A percentile compares a stretch with the other conserved stretches of the same genome.
These are phyloP conservation scores for Melampsora americana DNA, from an alignment of 1,284 basidiomycete species.

Conservation along the genomic window DNA sequence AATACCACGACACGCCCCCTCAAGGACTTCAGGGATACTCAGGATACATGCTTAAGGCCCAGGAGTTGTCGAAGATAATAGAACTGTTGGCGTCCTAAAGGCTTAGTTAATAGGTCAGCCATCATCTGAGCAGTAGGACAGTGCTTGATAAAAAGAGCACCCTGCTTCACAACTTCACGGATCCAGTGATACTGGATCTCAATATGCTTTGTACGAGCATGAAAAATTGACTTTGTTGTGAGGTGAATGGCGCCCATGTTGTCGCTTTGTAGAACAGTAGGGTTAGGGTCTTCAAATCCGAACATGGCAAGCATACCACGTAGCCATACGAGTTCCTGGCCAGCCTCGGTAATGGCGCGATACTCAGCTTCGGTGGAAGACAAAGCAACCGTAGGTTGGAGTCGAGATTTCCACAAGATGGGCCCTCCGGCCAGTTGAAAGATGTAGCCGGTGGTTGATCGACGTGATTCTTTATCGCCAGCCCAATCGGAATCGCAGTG, in stretches of 20 bases:
- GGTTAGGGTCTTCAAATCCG: not conserved
- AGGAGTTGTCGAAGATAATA: not conserved
- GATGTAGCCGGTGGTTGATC: constrained; percentile 41
- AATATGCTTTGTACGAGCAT: not conserved
- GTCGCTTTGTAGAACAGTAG: not conserved
- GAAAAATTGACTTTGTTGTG: not conserved
- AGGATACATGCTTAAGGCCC: not conserved
- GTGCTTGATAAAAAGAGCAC: not conserved
- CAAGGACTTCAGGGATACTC: not conserved
- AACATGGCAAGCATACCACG: not conserved
- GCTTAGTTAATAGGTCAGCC: not conserved
- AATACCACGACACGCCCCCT: not conserved
- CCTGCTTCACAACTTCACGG: not conserved
- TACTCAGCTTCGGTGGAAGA: constrained; percentile 45
- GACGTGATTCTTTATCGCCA: constrained; percentile 16
- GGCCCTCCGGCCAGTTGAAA: constrained; percentile 24
- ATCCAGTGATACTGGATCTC: too few species aligned
- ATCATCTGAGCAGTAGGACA: not conserved
- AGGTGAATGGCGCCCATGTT: not conserved
- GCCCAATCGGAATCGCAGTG: constrained; percentile 44
- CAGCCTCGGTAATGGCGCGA: constrained; percentile 9
- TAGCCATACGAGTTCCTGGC: constrained; percentile 15
- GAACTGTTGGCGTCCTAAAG: not conserved
- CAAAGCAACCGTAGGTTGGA: constrained; percentile 27
- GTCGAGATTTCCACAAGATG: constrained; percentile 24